A percentile compares a stretch with the other conserved stretches of the same genome.
Evolutionary conservation across 2,329 filamentous ascomycete genomes (phyloP).

Genomic region (Colletotrichum sp.): DNA sequence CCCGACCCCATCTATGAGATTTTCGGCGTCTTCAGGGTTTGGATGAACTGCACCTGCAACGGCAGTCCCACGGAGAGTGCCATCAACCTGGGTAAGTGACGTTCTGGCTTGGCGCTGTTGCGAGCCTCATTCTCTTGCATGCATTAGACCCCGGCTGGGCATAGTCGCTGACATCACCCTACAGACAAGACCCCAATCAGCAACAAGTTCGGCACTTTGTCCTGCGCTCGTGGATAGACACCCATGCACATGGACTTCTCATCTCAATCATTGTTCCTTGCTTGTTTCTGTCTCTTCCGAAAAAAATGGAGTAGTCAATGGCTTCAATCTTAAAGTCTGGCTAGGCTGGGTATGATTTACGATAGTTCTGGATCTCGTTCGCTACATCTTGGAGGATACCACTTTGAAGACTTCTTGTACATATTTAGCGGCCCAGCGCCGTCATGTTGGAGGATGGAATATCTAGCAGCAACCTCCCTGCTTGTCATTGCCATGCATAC

Average conservation of each 20-base stretch:
- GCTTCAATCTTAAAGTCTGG: neutral
- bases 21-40: conserved; percentile 3
- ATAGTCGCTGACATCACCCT: neutral
- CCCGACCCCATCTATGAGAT: neutral
- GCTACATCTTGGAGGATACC: neutral
- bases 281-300: neutral
- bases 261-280: neutral
- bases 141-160: neutral
- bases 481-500: neutral
- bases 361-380: neutral
- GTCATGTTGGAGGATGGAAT: neutral
- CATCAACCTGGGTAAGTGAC: conserved; percentile 6
- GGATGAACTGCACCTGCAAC: conserved; percentile 14
- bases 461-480: neutral
- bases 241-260: neutral
- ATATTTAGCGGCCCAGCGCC: neutral
- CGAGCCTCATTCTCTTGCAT: neutral
- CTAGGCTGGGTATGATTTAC: neutral
- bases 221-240: neutral
- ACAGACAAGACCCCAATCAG: neutral
- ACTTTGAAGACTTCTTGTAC: neutral
- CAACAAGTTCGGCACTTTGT: conserved; percentile 3
- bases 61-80: neutral
- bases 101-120: neutral
- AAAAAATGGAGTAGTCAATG: neutral